Conservation (phyloP, 2,329 filamentous ascomycete species). For the Trichophyton simii region DNA sequence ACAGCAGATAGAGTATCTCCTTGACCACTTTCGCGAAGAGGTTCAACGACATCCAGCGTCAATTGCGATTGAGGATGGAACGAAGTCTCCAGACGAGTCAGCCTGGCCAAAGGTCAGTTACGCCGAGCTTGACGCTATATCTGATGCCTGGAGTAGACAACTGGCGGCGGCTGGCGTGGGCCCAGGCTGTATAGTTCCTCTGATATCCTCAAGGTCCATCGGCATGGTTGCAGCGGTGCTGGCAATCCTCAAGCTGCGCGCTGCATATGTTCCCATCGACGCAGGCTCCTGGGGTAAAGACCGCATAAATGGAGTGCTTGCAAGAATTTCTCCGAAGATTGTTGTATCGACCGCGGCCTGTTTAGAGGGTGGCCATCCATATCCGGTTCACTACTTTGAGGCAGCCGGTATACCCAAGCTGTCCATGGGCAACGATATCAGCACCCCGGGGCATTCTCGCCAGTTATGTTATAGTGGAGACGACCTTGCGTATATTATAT, state of each 20-base stretch:
- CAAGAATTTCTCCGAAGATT: background rate
- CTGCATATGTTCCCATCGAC: background rate
- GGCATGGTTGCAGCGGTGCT: background rate
- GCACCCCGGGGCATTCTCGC: background rate
- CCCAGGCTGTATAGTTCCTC: background rate
- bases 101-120: background rate
- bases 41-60: background rate
- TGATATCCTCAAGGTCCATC: background rate
- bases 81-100: background rate
- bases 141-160: background rate
- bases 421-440: background rate
- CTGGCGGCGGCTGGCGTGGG: background rate
- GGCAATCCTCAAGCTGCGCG: background rate
- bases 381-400: background rate
- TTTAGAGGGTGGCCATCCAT: background rate
- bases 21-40: background rate
- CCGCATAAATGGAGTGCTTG: background rate
- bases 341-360: background rate
- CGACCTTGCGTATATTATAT: conserved; percentile 11
- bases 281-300: background rate
- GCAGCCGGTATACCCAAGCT: background rate
- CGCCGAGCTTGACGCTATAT: background rate
- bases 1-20: background rate
- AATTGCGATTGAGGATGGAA: background rate
- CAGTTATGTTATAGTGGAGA: background rate